phyloP scores from a whole-genome alignment of 2,329 filamentous ascomycete species.

The Capronia epimyces region DNA sequence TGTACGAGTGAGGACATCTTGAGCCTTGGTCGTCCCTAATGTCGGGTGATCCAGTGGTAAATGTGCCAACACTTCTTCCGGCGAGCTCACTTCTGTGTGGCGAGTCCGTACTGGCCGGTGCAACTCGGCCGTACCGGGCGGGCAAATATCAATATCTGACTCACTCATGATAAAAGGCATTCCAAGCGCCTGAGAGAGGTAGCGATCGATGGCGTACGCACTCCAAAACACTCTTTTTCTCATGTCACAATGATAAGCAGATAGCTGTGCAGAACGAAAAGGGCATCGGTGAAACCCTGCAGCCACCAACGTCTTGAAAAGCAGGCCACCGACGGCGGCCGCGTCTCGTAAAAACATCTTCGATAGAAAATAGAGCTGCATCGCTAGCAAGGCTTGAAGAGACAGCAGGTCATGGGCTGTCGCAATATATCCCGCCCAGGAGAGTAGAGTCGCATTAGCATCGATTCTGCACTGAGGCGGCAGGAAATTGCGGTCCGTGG shows the following conservation, averaged over 20 bases:
- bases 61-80: neutral
- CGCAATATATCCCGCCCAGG: slow-evolving; percentile 45
- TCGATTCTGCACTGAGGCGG: slow-evolving; percentile 43
- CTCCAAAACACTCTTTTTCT: slow-evolving; percentile 54
- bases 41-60: neutral
- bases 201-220: slow-evolving; percentile 52
- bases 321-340: slow-evolving; percentile 51
- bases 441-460: slow-evolving; percentile 45
- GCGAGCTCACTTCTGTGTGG: neutral
- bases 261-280: slow-evolving; percentile 43
- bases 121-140: slow-evolving; percentile 12
- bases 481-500: slow-evolving; percentile 36
- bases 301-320: slow-evolving; percentile 53
- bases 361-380: slow-evolving; percentile 52
- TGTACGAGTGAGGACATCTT: too few relatives aligned
- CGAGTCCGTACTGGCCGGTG: slow-evolving; percentile 7
- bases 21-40: neutral
- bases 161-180: slow-evolving; percentile 53
- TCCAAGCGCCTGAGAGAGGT: slow-evolving; percentile 53
- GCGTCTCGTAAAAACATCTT: slow-evolving; percentile 55
- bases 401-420: slow-evolving; percentile 40
- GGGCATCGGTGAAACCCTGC: slow-evolving; percentile 57
- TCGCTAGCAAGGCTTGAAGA: slow-evolving; percentile 49
- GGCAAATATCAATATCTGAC: slow-evolving; percentile 54
- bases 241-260: slow-evolving; percentile 41